Evolutionary conservation across 192 early-diverging fungal genomes (phyloP), one percentile per base, ranked within the genome.

Genomic region (Coemansia pectinata): DNA sequence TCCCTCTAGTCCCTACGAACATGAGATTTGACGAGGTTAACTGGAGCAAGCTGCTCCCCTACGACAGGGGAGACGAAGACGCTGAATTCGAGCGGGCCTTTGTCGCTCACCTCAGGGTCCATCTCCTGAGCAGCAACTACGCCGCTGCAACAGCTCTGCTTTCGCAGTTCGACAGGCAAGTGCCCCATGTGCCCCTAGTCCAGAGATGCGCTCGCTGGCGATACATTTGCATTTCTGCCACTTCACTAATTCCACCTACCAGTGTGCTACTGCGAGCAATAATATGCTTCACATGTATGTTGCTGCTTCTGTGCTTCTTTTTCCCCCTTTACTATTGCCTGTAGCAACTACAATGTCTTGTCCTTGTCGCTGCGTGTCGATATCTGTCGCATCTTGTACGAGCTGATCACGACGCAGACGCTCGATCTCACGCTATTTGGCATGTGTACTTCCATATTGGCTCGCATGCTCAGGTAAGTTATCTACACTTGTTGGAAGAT

Each of bases 381-480:
- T 10, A 19, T 76, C 31, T 78, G 67, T 41, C 76, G 68, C 57
- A 65, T 91, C 11, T 74, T 94, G 52, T 92, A 88, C 76, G 88
- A 90, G 59, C 81, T 94, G 36, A 72, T 81, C 6, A 74, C 87
- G 31, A 85, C 85, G 15, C 87, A 89, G 29, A 87, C 88, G 14
- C 89, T 94, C 76, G 90, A 94, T 77, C 57, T 85, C 38, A 70
- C 87, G 8, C 79, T 90, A 52, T 88, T 91, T n/a, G 86, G 87
- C 36, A 62, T 77, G 44, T 94, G 89, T 85, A 84, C 86, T 27
- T 71, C 76, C 19, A 75, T 78, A 14, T 87, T 89, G 63, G 75
- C 85, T 1, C 85, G 90, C 5, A 71, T 93, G 36, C 85, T 95
- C 64, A 90, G 86, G 92, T 93, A 88, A 36, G 86, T 68, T 11